These are phyloP conservation scores for Xylaria sp. DNA, from an alignment of 2,329 filamentous ascomycete genomes.

Conservation along the genomic window DNA sequence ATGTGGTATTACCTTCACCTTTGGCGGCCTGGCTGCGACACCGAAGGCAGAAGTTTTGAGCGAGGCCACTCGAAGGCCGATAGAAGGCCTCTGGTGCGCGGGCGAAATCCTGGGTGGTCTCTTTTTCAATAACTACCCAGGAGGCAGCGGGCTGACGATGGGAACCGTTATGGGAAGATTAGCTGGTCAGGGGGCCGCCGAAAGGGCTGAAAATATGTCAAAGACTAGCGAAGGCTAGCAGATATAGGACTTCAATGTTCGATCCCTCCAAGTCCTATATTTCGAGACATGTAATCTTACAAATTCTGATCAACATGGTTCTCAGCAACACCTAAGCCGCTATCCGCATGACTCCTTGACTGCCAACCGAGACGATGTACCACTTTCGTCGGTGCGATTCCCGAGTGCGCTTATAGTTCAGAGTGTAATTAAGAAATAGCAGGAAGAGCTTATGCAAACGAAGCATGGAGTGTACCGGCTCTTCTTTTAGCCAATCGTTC, in stretches of 20 bases:
- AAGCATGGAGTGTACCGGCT: conserved; percentile 30
- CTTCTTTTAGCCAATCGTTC: conserved; percentile 34
- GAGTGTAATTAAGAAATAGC: not conserved
- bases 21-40: conserved; percentile 69
- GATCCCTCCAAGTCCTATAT: not conserved
- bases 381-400: not conserved
- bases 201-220: conserved; percentile 7
- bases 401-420: no score
- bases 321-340: not conserved
- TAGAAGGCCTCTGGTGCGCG: conserved; percentile 67
- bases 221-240: not conserved
- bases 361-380: not conserved
- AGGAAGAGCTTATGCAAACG: conserved; percentile 24
- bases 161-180: conserved; percentile 63
- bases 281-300: not conserved
- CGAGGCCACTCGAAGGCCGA: conserved; percentile 54
- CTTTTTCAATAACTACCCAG: conserved; percentile 72
- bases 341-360: not conserved
- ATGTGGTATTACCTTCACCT: conserved; percentile 75
- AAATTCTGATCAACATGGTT: not conserved
- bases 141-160: conserved; percentile 69
- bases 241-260: not conserved
- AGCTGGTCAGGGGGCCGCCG: conserved; percentile 53
- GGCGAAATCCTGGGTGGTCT: conserved; percentile 75
- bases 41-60: conserved; percentile 64